phyloP scores from a whole-genome alignment of 495 filamentous ascomycete genomes.

The Chaetomium tenue region DNA sequence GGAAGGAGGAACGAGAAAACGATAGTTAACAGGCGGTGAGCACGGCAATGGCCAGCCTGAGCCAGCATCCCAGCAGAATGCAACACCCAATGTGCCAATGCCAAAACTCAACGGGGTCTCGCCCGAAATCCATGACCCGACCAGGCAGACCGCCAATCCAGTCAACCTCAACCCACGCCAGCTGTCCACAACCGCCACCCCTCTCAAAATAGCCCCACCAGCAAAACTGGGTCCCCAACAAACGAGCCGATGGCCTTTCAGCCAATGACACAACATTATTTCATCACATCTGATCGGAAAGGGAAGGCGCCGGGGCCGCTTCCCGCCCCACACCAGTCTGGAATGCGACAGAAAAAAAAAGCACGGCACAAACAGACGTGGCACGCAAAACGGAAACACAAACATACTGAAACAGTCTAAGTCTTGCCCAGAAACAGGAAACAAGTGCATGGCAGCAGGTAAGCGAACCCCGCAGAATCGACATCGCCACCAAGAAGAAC shows the following conservation, averaged over 20 bases:
- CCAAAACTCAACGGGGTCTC: not conserved
- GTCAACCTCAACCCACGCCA: constrained; percentile 3
- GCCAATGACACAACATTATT: constrained; percentile 24
- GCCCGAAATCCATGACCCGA: not conserved
- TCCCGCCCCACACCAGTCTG: not conserved
- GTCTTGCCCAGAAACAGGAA: too few species aligned
- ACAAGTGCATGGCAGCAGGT: too few species aligned
- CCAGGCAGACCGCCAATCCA: constrained; percentile 4
- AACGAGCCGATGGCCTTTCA: not conserved
- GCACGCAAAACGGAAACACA: too few species aligned
- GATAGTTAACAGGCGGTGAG: constrained; percentile 1
- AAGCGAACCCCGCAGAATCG: too few species aligned
- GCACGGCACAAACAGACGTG: too few species aligned
- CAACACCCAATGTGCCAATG: not conserved
- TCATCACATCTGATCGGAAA: constrained; percentile 20
- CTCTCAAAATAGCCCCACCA: constrained; percentile 3
- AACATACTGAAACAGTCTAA: too few species aligned
- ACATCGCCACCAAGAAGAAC: too few species aligned
- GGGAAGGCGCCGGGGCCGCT: constrained; percentile 24
- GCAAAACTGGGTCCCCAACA: constrained; percentile 3
- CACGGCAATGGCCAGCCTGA: too few species aligned
- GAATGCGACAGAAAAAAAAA: not conserved
- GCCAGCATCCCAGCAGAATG: too few species aligned
- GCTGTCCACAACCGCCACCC: not conserved
- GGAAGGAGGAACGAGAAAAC: not conserved